Conservation (phyloP, 768 basidiomycete species). For the Xanthoconium purpureum region DNA sequence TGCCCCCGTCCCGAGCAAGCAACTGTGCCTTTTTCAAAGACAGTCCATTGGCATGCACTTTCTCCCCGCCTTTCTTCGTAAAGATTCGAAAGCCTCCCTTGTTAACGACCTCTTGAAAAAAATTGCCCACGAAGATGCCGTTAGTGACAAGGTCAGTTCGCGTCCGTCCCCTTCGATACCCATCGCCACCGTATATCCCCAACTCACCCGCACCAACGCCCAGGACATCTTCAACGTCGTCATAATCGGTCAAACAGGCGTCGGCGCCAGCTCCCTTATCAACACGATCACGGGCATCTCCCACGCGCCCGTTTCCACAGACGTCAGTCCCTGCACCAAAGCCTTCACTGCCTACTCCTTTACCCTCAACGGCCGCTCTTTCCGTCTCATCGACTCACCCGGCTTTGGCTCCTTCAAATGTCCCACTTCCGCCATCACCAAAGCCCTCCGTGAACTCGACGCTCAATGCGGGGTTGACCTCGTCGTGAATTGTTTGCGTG, state of each 20-base stretch:
- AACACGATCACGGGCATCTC: conserved; percentile 34
- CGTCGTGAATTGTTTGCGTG: conserved; percentile 28
- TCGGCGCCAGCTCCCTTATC: conserved; percentile 40
- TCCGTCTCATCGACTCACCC: conserved; percentile 31
- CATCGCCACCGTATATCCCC: not conserved
- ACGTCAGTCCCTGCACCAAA: conserved; percentile 29
- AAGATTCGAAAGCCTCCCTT: conserved; percentile 24
- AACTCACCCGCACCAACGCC: not conserved
- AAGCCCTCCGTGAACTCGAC: conserved; percentile 29
- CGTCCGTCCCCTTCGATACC: not conserved
- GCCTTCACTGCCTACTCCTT: conserved; percentile 23
- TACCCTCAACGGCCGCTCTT: conserved; percentile 25
- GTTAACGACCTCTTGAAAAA: conserved; percentile 24
- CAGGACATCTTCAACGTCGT: conserved; percentile 31
- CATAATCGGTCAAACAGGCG: conserved; percentile 31
- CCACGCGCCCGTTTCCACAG: conserved; percentile 24
- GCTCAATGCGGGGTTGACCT: conserved; percentile 27
- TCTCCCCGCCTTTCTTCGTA: conserved; percentile 27
- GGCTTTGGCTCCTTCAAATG: conserved; percentile 30
- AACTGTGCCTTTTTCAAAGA: not conserved
- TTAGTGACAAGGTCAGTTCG: conserved; percentile 23
- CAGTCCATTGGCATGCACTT: conserved; percentile 21
- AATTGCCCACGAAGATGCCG: conserved; percentile 20
- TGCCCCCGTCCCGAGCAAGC: not conserved
- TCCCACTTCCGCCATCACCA: conserved; percentile 21